Evolutionary conservation across 495 filamentous ascomycete species (phyloP).

Genomic region (Daldinia vernicosa): DNA sequence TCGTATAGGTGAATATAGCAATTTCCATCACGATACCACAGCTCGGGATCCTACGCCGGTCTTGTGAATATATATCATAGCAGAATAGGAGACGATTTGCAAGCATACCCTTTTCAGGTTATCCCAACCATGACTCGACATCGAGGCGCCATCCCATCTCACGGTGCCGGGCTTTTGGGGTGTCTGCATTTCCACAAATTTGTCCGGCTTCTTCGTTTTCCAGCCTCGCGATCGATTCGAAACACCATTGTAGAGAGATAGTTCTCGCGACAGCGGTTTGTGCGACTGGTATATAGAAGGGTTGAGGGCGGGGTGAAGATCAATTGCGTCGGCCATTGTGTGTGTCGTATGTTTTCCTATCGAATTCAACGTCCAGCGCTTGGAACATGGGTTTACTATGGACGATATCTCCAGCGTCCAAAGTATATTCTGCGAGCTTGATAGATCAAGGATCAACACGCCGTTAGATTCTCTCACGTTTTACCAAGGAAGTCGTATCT

Average conservation of each 20-base stretch:
- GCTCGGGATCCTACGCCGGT: constrained; percentile 62
- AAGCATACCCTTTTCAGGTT: constrained; percentile 59
- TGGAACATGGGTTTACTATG: not conserved
- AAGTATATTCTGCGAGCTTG: not conserved
- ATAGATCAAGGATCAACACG: not conserved
- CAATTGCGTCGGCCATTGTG: constrained; percentile 4
- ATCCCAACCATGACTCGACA: constrained; percentile 61
- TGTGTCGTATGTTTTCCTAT: not conserved
- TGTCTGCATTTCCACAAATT: constrained; percentile 26
- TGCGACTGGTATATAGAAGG: constrained; percentile 2
- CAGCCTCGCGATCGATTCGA: constrained; percentile 40
- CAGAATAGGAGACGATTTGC: not conserved
- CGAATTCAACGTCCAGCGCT: not conserved
- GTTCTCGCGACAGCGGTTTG: not conserved
- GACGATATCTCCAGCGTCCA: not conserved
- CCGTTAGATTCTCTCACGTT: constrained; percentile 5
- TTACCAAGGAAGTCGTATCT: constrained; percentile 2
- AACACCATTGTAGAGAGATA: constrained; percentile 40
- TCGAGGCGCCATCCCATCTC: constrained; percentile 67
- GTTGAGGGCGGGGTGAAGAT: constrained; percentile 2
- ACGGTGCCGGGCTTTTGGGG: constrained; percentile 46
- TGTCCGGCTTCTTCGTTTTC: constrained; percentile 39
- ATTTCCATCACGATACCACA: constrained; percentile 70
- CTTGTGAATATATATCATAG: not conserved
- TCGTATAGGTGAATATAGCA: constrained; percentile 70